Base-by-base conservation (phyloP, 108 stramenopile species). In the Skeletonema costatum region DNA sequence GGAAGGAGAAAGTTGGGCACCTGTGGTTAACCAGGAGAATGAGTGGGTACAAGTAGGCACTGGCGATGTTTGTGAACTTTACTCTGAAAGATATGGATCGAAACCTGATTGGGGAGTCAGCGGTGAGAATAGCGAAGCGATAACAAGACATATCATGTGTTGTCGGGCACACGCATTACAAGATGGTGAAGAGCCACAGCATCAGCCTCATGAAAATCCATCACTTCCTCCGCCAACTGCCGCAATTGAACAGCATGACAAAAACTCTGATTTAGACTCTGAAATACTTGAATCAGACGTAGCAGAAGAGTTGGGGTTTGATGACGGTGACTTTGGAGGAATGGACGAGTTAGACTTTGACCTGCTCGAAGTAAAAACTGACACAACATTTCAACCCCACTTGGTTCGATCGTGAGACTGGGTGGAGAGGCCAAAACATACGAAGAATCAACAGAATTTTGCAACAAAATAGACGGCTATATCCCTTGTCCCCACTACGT, bases 31-130 rank as follows among this genome's bases (percentile, higher is more conserved):
- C 59, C 64, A 53, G 48, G 33, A 64, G 32, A 76, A 82, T 64
- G 81, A 82, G 53, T 82, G 81, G 81, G 74, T 82, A 14, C 75
- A 82, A 32, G 75, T 82, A 9, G 81, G 81, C 6, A 76, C 32
- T 4, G 75, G 38, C 2, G 62, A 31, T 19, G 53, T 60, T 25
- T 82, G 81, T 32, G 71, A 70, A 13, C 58, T 82, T 66, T 82
- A 72, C 41, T 75, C 81, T 33, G 32, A 62, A 48, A 36, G 7
- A 53, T 68, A 73, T 53, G 66, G 61, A 13, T 50, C 63, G 16
- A 35, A n/a, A 32, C 79, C 79, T 13, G 60, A 61, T 17, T 80
- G 79, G 79, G 79, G 79, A 16, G 16, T 51, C 19, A 41, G 60
- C n/a, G 71, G 71, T 3, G 25, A 30, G 2, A 44, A 41, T 29